Percentiles rank a stretch among this genome's conserved stretches.
These are phyloP conservation scores for Penicillium expansum DNA, from an alignment of 2,329 filamentous ascomycete species.

Conservation along the genomic window DNA sequence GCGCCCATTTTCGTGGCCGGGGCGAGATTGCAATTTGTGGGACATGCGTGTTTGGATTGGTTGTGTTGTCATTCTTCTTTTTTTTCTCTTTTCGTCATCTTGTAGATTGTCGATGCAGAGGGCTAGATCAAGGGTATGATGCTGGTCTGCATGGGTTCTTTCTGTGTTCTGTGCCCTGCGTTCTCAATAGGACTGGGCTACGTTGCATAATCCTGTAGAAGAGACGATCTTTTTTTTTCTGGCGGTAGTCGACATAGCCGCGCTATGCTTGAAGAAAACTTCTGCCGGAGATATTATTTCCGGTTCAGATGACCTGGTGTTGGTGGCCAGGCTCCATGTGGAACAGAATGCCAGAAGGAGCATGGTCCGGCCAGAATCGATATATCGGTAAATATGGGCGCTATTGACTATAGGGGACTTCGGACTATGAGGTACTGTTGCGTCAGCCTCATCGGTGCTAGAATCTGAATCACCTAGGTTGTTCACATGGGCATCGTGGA, in stretches of 20 bases:
- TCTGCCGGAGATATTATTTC: slow-evolving; percentile 5
- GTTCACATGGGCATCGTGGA: slow-evolving; percentile 18
- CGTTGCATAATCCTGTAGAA: not conserved
- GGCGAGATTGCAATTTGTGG: slow-evolving; percentile 16
- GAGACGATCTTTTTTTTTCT: not conserved
- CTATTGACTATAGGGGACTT: not conserved
- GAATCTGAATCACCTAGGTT: slow-evolving; percentile 1
- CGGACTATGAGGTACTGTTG: not conserved
- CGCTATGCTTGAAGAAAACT: slow-evolving; percentile 7
- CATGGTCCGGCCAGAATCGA: slow-evolving; percentile 3
- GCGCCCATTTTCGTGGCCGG: slow-evolving; percentile 11
- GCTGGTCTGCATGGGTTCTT: not conserved
- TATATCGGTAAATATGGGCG: not conserved
- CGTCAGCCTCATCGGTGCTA: slow-evolving; percentile 15
- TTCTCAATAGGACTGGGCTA: slow-evolving; percentile 7
- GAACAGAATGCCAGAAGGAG: slow-evolving; percentile 5
- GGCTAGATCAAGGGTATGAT: slow-evolving; percentile 1
- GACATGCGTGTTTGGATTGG: slow-evolving; percentile 7
- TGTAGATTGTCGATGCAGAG: not conserved
- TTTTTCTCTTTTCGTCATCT: not conserved
- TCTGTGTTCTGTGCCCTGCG: slow-evolving; percentile 1
- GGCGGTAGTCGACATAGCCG: slow-evolving; percentile 17
- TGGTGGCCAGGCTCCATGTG: slow-evolving; percentile 11
- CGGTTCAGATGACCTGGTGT: slow-evolving; percentile 21
- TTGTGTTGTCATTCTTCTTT: not conserved